Percentiles rank a stretch among this genome's conserved stretches.
phyloP scores from a whole-genome alignment of 2,329 filamentous ascomycete species.

The Diaporthe capsici region DNA sequence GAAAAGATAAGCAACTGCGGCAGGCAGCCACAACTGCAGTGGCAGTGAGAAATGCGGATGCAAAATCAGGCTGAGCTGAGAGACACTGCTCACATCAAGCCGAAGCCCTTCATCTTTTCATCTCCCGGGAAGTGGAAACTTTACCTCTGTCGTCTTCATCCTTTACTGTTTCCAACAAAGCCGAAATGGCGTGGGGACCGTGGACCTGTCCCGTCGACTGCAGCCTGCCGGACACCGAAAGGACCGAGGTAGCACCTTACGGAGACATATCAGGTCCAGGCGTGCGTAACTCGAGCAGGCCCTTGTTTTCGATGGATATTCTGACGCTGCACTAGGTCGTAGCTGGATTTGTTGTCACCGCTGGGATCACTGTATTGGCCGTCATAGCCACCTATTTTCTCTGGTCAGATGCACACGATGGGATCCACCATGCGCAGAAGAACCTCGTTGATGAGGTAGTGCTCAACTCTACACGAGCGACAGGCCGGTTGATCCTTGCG shows the following conservation, averaged over 20 bases:
- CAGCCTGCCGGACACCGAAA: not conserved
- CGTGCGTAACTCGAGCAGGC: not conserved
- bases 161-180: not conserved
- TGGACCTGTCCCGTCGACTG: constrained; percentile 14
- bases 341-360: not conserved
- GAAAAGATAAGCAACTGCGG: not conserved
- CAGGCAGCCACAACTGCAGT: not conserved
- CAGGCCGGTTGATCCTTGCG: not conserved
- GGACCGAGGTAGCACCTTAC: not conserved
- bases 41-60: not conserved
- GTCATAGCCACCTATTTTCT: not conserved
- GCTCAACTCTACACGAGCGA: not conserved
- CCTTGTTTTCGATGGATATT: too few relatives aligned
- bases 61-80: not conserved
- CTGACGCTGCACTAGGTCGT: constrained; percentile 3
- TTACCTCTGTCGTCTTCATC: not conserved
- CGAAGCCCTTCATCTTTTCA: too few relatives aligned
- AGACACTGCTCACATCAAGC: not conserved
- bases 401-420: not conserved
- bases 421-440: not conserved
- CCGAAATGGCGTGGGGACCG: not conserved
- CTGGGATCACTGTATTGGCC: not conserved
- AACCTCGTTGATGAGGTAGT: constrained; percentile 3
- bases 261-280: constrained; percentile 5
- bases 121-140: not conserved